Conservation (phyloP, 1,284 basidiomycete genomes). For the Tilletia caries region DNA sequence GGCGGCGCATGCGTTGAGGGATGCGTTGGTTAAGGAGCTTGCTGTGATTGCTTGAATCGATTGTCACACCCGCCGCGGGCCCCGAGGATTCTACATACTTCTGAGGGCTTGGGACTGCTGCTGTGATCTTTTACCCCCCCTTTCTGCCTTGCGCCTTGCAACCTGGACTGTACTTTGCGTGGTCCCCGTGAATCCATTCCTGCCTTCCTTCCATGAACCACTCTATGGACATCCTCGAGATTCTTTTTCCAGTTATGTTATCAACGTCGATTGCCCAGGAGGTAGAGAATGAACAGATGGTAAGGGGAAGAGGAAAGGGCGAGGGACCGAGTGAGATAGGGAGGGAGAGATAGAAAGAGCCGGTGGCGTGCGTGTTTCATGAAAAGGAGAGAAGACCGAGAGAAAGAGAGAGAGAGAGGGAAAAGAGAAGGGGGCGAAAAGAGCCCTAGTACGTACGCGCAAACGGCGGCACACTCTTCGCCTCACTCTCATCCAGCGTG, state of each 20-base stretch:
- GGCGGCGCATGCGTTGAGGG: constrained; percentile 34
- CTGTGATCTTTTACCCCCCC: no score
- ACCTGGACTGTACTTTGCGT: no score
- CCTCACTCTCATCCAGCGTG: constrained; percentile 93
- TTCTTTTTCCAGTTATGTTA: no score
- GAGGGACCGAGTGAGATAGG: neutral
- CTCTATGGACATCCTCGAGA: no score
- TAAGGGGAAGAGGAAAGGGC: neutral
- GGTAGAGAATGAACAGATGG: neutral
- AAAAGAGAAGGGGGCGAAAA: no score
- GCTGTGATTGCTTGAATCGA: neutral
- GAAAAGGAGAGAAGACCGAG: neutral
- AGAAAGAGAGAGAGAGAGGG: neutral
- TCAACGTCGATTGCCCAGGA: neutral
- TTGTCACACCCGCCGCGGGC: no score
- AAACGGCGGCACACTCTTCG: constrained; percentile 61
- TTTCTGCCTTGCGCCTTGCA: no score
- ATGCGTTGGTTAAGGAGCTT: constrained; percentile 11
- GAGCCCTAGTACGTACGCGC: constrained; percentile 40
- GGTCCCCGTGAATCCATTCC: no score
- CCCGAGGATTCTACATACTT: no score
- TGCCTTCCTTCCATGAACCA: no score
- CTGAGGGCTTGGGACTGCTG: no score
- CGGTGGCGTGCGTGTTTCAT: no score
- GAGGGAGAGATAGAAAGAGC: neutral